Conservation (phyloP, 208 protist genomes). For the Trypanosoma cruzi region DNA sequence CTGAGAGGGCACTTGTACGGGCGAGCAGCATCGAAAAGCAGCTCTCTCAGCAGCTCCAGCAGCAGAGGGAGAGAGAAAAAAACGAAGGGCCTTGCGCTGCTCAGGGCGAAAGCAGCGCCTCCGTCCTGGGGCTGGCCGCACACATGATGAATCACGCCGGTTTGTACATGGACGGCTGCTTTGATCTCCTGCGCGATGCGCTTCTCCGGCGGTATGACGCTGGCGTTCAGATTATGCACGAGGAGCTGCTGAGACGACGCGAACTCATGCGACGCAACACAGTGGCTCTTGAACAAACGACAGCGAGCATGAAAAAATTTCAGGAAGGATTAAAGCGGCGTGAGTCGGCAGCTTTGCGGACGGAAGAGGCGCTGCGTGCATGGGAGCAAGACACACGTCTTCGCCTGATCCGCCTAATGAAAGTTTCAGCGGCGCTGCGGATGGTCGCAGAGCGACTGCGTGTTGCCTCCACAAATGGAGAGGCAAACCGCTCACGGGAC, state of each 20-base stretch:
- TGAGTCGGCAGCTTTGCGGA: conserved; percentile 22
- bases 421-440: conserved; percentile 36
- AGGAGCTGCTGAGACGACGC: conserved; percentile 31
- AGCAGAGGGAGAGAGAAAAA: not conserved
- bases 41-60: conserved; percentile 3
- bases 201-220: conserved; percentile 27
- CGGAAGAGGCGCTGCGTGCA: conserved; percentile 22
- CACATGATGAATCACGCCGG: not conserved
- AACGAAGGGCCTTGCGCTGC: not conserved
- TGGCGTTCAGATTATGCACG: conserved; percentile 12
- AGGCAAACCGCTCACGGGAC: not conserved
- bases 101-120: not conserved
- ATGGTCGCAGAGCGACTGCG: conserved; percentile 37
- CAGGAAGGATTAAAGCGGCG: conserved; percentile 41
- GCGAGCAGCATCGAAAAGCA: conserved; percentile 14
- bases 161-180: conserved; percentile 4
- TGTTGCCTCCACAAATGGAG: conserved; percentile 1
- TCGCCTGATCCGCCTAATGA: conserved; percentile 26
- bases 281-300: conserved; percentile 52
- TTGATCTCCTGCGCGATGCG: conserved; percentile 7
- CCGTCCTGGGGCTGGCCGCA: not conserved
- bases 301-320: conserved; percentile 48
- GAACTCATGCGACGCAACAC: conserved; percentile 34
- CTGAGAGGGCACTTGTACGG: conserved; percentile 14
- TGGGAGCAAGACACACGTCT: conserved; percentile 15